Base-by-base conservation (phyloP, 495 filamentous ascomycete species). In the Xylaria flabelliformis region DNA sequence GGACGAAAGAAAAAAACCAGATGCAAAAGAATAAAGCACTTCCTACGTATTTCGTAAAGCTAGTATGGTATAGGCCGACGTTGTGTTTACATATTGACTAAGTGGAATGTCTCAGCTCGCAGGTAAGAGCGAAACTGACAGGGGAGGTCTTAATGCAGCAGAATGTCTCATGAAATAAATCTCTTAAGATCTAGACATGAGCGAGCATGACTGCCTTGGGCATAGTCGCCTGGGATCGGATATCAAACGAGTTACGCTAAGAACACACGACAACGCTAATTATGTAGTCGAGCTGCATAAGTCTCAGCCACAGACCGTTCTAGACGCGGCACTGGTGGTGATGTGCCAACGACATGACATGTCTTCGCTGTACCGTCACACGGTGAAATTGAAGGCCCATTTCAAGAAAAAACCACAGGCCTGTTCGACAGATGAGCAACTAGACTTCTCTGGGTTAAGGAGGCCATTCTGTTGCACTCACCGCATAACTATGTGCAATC, bases 291-390 rank as follows among this genome's bases (percentile, higher is more conserved):
- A 15, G 59, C 39, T 61, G 56, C 32, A 32, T 64, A 41, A 46
- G 39, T 48, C 15, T 63, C 42, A 70, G 59, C 59, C 59, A 64
- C 29, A 32, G 69, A 34, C 69, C 59, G 59, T 55, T 71, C 69
- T 71, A 64, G 69, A 71, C 69, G 46, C 41, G 26, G 55, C 21
- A 36, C 9, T 36, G 39, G 21, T 69, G 9, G 53, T 44, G 36
- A 32, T 17, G 15, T 46, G 26, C 24, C 19, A 44, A 44, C 56
- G 17, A 61, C 56, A 61, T 29, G n/a, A 13, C 51, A 46, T 36
- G 66, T 39, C 17, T 61, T 39, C 48, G 9, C 19, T n/a, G 21
- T 56, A 26, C 50, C 32, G 17, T 44, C 21, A 44, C n/a, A 13
- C 48, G 0, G 17, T 13, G 10, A 48, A 48, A 48, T 0, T 12